Conservation (phyloP, 139 green algal species). For the Mychonastes homosphaera region DNA sequence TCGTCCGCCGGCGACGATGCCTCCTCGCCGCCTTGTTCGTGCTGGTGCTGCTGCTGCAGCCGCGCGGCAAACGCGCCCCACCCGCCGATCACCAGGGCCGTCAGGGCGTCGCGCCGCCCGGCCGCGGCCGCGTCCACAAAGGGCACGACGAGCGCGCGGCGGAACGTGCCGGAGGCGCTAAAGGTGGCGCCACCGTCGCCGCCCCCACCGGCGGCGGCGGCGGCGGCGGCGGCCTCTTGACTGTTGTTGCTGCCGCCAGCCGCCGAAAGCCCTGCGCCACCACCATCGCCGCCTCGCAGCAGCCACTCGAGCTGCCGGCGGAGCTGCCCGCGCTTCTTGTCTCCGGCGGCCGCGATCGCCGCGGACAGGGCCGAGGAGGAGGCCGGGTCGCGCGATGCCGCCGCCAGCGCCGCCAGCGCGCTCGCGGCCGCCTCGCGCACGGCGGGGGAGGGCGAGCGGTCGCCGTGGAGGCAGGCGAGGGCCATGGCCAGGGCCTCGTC, state of each 20-base stretch:
- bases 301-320: slow-evolving; percentile 41
- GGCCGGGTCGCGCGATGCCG: slow-evolving; percentile 9
- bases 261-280: not conserved
- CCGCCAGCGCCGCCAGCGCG: slow-evolving; percentile 51
- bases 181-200: too few relatives aligned
- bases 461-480: not conserved
- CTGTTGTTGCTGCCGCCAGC: not conserved
- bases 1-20: slow-evolving; percentile 6
- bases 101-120: not conserved
- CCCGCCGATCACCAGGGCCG: slow-evolving; percentile 1
- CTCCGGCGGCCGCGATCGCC: slow-evolving; percentile 21
- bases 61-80: not conserved
- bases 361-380: slow-evolving; percentile 11
- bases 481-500: not conserved
- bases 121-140: slow-evolving; percentile 45
- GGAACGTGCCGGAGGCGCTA: slow-evolving; percentile 9
- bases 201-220: too few relatives aligned
- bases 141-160: slow-evolving; percentile 42
- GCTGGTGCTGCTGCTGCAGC: not conserved
- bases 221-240: too few relatives aligned
- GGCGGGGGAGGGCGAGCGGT: slow-evolving; percentile 10
- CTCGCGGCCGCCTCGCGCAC: slow-evolving; percentile 38
- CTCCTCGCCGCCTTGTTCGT: not conserved
- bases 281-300: slow-evolving; percentile 8
- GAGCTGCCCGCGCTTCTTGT: slow-evolving; percentile 43